phyloP scores from a whole-genome alignment of 257 asterid genomes.

The Eustoma russellianum region DNA sequence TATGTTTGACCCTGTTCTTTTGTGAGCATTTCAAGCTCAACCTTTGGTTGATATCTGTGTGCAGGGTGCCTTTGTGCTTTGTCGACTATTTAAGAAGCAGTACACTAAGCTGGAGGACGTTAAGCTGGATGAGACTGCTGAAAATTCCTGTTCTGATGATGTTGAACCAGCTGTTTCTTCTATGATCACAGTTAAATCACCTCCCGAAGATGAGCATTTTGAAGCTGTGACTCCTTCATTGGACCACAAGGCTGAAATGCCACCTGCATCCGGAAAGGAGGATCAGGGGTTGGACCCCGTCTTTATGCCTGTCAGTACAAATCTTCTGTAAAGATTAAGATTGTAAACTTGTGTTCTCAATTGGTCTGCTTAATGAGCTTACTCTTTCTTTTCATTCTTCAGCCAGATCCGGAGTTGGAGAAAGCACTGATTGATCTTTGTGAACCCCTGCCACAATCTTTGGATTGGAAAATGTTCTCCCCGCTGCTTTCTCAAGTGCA shows the following conservation, averaged over 20 bases:
- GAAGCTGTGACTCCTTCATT: conserved; percentile 40
- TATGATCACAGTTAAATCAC: conserved; percentile 32
- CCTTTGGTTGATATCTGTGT: conserved; percentile 1
- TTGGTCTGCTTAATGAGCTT: background rate
- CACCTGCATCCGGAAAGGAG: conserved; percentile 19
- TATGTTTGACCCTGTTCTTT: too few species aligned
- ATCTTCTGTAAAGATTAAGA: background rate
- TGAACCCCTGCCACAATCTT: conserved; percentile 21
- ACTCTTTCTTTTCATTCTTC: conserved; percentile 14
- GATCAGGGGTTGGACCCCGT: conserved; percentile 20
- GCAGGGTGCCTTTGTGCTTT: conserved; percentile 82
- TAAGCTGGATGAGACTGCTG: conserved; percentile 48
- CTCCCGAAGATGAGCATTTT: conserved; percentile 35
- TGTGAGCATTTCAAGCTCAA: too few species aligned
- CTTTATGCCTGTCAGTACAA: conserved; percentile 46
- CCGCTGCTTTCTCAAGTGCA: conserved; percentile 68
- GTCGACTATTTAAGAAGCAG: conserved; percentile 75
- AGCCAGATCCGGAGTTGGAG: conserved; percentile 64
- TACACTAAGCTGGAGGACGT: conserved; percentile 60
- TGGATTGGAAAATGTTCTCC: conserved; percentile 57
- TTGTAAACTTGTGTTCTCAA: background rate
- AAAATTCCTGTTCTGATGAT: conserved; percentile 33
- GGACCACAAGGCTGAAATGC: conserved; percentile 18
- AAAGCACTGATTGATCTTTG: conserved; percentile 31
- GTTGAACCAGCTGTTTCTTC: conserved; percentile 40